phyloP scores from a whole-genome alignment of 306 rosid genomes.

The Cicer chorassanicum region DNA sequence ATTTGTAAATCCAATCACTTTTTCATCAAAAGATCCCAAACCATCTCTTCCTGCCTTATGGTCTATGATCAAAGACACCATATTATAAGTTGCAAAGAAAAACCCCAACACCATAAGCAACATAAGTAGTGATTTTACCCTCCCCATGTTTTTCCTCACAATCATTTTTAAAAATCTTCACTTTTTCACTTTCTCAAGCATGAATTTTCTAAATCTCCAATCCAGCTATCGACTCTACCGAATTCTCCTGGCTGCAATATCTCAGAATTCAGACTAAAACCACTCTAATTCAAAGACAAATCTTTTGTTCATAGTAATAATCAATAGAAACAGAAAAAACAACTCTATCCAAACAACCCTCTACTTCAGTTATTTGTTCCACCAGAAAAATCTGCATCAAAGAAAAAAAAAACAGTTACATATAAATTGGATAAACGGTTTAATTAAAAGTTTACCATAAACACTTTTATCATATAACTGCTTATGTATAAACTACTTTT shows the following conservation, averaged over 20 bases:
- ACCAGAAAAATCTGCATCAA: conserved; percentile 50
- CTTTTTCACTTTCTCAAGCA: conserved; percentile 12
- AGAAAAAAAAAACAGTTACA: conserved; percentile 28
- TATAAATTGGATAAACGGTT: neutral
- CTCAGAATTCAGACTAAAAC: conserved; percentile 38
- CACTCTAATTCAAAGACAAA: conserved; percentile 19
- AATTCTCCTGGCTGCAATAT: conserved; percentile 34
- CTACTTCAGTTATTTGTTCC: conserved; percentile 36
- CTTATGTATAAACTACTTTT: too few species aligned
- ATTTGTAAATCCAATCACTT: conserved; percentile 36
- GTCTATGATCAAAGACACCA: conserved; percentile 60
- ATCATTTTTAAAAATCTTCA: conserved; percentile 52
- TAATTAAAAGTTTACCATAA: too few species aligned
- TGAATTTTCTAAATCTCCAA: conserved; percentile 38
- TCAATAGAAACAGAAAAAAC: conserved; percentile 23
- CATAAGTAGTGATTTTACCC: conserved; percentile 63
- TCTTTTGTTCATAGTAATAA: conserved; percentile 5
- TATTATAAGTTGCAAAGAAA: conserved; percentile 72
- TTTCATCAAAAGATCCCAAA: conserved; percentile 43
- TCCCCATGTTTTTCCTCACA: conserved; percentile 71
- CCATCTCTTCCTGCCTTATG: conserved; percentile 58
- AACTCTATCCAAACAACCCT: neutral
- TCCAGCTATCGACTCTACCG: conserved; percentile 38
- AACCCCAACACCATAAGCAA: conserved; percentile 74
- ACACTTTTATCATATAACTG: too few species aligned